Base-by-base conservation (phyloP, 768 basidiomycete species). In the Agrocybe pediades region DNA sequence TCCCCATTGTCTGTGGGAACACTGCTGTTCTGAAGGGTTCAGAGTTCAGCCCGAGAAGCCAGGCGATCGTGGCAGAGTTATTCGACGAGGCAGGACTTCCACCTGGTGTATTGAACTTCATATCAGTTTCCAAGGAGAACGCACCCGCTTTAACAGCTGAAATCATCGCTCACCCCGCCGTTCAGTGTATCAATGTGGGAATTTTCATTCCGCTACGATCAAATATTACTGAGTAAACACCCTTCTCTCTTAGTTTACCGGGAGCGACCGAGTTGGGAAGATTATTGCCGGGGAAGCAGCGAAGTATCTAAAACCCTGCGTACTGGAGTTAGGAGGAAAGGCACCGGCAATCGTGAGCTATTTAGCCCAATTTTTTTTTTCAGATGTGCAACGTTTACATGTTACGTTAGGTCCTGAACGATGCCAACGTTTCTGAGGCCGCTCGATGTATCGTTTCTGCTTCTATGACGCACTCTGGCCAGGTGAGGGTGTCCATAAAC, bases 61-160 rank as follows among this genome's bases (percentile, higher is more conserved):
- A 82, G 49, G 66, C 70, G 6, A 64, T 83, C 6, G 69, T 79
- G 9, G 68, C 69, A 0, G 79, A 83, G 51, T 58, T 80, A 1
- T 71, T 85, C 19, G 68, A 78, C 13, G 79, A 83, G 56, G 86
- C 85, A 0, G 85, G 86, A 1, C 65, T 89, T 1, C 86, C 86
- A 4, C 64, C 69, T 15, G 85, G 84, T 6, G 84, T 84, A 6
- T 59, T 87, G 6, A 85, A 87, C 58, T 78, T 76, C 59, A 59
- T 87, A 15, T 74, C 79, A 6, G 75, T 78, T 55, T 74, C 78
- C 4, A 62, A 67, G 15, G 73, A 78, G 36, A 69, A 65, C 41
- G 71, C 78, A 0, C 80, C 83, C 2, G 58, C 62, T 1, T 61
- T 79, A 27, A 77, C 77, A 0, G 70, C 80, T 0, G 73, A 82